A percentile compares a stretch with the other conserved stretches of the same genome.
phyloP scores from a whole-genome alignment of 768 basidiomycete species.

The Botryobasidium botryosum region DNA sequence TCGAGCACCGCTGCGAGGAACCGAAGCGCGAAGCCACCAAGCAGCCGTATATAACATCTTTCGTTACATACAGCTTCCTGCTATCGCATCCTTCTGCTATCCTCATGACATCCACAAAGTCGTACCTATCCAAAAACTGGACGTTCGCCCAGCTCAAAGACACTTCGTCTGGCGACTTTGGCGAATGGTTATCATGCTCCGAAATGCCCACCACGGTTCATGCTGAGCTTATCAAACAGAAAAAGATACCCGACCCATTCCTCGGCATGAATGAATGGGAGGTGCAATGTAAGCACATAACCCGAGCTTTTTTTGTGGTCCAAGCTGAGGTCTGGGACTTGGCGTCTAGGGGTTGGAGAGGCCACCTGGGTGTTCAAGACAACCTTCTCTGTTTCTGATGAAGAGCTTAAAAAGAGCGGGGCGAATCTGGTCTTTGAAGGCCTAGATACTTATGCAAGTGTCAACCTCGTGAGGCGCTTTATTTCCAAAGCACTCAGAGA shows the following conservation, averaged over 20 bases:
- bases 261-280: constrained; percentile 70
- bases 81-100: too few relatives aligned
- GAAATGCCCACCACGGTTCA: constrained; percentile 75
- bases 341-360: constrained; percentile 66
- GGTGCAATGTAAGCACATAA: constrained; percentile 52
- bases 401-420: constrained; percentile 30
- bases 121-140: too few relatives aligned
- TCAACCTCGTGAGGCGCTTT: constrained; percentile 39
- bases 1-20: too few relatives aligned
- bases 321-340: background rate
- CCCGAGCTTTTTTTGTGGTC: background rate
- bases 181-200: constrained; percentile 48
- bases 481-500: background rate
- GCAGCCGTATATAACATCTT: too few relatives aligned
- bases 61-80: too few relatives aligned
- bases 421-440: constrained; percentile 79
- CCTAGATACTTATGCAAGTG: constrained; percentile 72
- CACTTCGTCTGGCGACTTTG: too few relatives aligned
- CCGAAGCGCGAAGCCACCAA: too few relatives aligned
- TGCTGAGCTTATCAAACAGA: constrained; percentile 57
- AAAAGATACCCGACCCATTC: constrained; percentile 63
- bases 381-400: constrained; percentile 33
- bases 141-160: constrained; percentile 39
- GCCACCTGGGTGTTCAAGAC: constrained; percentile 71
- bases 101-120: too few relatives aligned